These are phyloP conservation scores for Chaetomiaceae sp. DNA, from an alignment of 2,329 filamentous ascomycete genomes.

Conservation along the genomic window DNA sequence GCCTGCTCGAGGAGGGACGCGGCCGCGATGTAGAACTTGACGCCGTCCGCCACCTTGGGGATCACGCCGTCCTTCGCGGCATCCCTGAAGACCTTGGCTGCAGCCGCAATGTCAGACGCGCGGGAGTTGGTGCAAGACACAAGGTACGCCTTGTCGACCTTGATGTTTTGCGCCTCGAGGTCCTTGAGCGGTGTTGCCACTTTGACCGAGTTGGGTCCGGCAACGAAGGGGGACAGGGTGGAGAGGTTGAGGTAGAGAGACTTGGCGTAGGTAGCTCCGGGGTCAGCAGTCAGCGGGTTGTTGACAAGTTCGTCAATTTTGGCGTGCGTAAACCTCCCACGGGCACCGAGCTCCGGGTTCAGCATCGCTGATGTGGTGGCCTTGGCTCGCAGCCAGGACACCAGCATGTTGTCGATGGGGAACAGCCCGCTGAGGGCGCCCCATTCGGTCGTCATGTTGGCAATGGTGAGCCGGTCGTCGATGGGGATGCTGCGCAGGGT, in stretches of 20 bases:
- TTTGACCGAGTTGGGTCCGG: slow-evolving; percentile 90
- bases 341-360: slow-evolving; percentile 42
- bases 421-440: slow-evolving; percentile 62
- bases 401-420: slow-evolving; percentile 70
- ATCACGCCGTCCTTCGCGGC: slow-evolving; percentile 61
- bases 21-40: slow-evolving; percentile 85
- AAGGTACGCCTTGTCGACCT: slow-evolving; percentile 78
- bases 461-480: slow-evolving; percentile 65
- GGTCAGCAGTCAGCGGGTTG: slow-evolving; percentile 66
- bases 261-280: slow-evolving; percentile 77
- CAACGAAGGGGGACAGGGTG: slow-evolving; percentile 76
- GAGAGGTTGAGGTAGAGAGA: slow-evolving; percentile 75
- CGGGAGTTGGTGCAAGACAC: slow-evolving; percentile 88
- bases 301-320: slow-evolving; percentile 67
- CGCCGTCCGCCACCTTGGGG: slow-evolving; percentile 68
- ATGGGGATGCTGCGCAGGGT: slow-evolving; percentile 67
- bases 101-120: slow-evolving; percentile 73
- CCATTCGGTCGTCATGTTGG: slow-evolving; percentile 77
- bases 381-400: slow-evolving; percentile 71
- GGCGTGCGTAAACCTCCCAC: slow-evolving; percentile 65
- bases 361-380: slow-evolving; percentile 67
- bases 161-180: slow-evolving; percentile 69
- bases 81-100: slow-evolving; percentile 79
- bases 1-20: slow-evolving; percentile 75
- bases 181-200: slow-evolving; percentile 72